phyloP scores from a whole-genome alignment of 805 yeast genomes.

The Saccharomycopsis babjevae region DNA sequence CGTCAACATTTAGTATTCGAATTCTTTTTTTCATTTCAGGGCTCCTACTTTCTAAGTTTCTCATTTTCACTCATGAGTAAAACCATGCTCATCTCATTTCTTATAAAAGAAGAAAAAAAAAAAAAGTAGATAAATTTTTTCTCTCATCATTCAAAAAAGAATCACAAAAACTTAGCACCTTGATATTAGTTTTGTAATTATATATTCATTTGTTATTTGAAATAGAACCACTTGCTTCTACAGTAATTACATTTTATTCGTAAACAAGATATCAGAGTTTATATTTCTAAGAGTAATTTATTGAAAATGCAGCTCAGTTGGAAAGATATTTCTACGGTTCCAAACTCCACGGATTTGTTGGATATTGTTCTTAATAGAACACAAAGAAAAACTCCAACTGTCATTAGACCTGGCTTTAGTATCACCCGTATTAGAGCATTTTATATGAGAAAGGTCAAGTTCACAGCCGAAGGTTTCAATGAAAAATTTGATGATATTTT shows the following conservation, averaged over 20 bases:
- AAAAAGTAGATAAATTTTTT: background rate
- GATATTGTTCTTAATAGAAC: slow-evolving; percentile 96
- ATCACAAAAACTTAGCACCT: background rate
- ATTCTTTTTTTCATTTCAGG: background rate
- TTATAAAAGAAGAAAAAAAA: background rate
- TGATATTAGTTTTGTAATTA: no score
- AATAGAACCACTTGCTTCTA: background rate
- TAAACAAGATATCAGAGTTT: background rate
- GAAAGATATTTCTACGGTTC: slow-evolving; percentile 97
- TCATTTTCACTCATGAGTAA: background rate
- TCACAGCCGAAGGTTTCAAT: slow-evolving; percentile 89
- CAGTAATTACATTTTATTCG: background rate
- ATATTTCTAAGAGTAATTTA: background rate
- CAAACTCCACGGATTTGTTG: slow-evolving; percentile 83
- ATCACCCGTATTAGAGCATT: slow-evolving; percentile 94
- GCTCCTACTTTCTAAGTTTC: no score
- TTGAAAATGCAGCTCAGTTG: slow-evolving; percentile 83
- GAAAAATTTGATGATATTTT: slow-evolving; percentile 85
- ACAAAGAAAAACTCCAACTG: slow-evolving; percentile 99
- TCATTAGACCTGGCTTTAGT: slow-evolving; percentile 90
- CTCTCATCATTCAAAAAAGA: background rate
- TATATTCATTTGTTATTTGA: no score
- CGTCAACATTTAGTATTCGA: no score
- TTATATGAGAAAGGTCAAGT: slow-evolving; percentile 96
- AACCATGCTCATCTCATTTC: background rate